phyloP scores from a whole-genome alignment of 306 rosid genomes.

The Herpetospermum pedunculosum region DNA sequence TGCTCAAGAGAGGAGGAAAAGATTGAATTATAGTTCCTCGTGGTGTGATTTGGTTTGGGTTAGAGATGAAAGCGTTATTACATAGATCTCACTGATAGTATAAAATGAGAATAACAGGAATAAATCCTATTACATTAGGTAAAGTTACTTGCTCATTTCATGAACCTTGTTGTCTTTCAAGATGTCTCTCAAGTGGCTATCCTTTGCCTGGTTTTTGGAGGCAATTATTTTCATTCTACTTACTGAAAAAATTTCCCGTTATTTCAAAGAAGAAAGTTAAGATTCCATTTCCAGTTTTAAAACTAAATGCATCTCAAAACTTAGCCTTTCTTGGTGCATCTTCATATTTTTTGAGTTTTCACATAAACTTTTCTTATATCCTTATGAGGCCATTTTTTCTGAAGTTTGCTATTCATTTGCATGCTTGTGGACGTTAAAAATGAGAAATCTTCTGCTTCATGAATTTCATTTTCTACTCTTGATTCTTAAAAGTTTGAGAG shows the following conservation, averaged over 20 bases:
- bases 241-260: no score
- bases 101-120: not conserved
- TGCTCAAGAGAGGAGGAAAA: not conserved
- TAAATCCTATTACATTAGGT: no score
- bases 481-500: not conserved
- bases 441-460: not conserved
- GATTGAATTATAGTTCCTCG: not conserved
- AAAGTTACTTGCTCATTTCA: no score
- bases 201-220: no score
- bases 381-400: not conserved
- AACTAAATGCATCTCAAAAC: no score
- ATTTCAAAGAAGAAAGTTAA: no score
- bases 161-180: no score
- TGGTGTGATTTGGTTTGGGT: not conserved
- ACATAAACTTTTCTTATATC: not conserved
- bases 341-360: no score
- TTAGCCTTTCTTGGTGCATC: no score
- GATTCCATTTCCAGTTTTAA: no score
- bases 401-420: not conserved
- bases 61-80: not conserved
- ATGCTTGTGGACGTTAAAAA: not conserved
- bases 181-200: no score
- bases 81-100: not conserved
- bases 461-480: not conserved
- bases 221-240: no score